Evolutionary conservation across 108 stramenopile genomes (phyloP).

Genomic region (Cylindrotheca fusiformis): DNA sequence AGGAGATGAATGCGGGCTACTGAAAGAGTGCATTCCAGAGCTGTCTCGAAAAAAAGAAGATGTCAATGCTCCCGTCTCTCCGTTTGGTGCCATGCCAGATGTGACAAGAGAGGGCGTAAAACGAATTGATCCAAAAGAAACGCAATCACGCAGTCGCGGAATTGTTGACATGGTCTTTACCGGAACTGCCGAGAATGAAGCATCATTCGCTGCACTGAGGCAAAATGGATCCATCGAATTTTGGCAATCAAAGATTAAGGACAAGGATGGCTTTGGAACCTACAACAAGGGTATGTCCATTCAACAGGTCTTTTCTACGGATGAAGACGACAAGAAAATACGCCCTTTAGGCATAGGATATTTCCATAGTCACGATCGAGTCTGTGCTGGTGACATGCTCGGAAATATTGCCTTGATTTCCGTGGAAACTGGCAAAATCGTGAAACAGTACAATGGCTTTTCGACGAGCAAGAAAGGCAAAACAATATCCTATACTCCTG

Average conservation of each 20-base stretch:
- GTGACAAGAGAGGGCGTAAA: slow-evolving; percentile 25
- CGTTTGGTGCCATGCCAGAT: slow-evolving; percentile 22
- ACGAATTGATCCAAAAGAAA: slow-evolving; percentile 36
- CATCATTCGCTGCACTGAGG: slow-evolving; percentile 63
- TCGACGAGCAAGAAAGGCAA: slow-evolving; percentile 15
- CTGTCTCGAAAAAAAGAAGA: slow-evolving; percentile 29
- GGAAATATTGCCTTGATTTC: slow-evolving; percentile 39
- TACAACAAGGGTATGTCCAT: slow-evolving; percentile 4
- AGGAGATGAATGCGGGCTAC: slow-evolving; percentile 82
- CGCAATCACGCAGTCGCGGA: slow-evolving; percentile 46
- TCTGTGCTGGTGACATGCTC: slow-evolving; percentile 34
- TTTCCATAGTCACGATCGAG: slow-evolving; percentile 13
- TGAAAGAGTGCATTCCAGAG: slow-evolving; percentile 81
- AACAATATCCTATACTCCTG: slow-evolving; percentile 61
- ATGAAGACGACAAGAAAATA: neutral
- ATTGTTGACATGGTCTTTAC: slow-evolving; percentile 57
- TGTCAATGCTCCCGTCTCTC: slow-evolving; percentile 4
- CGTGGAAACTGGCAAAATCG: slow-evolving; percentile 18
- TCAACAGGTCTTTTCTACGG: slow-evolving; percentile 3
- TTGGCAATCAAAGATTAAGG: slow-evolving; percentile 35
- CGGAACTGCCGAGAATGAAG: slow-evolving; percentile 13
- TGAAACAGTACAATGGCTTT: slow-evolving; percentile 37
- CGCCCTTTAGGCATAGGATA: slow-evolving; percentile 24
- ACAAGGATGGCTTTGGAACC: slow-evolving; percentile 18
- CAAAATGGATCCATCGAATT: slow-evolving; percentile 59